Conservation (phyloP, 805 yeast species). For the Yamadazyma takamatsuzukensis region DNA sequence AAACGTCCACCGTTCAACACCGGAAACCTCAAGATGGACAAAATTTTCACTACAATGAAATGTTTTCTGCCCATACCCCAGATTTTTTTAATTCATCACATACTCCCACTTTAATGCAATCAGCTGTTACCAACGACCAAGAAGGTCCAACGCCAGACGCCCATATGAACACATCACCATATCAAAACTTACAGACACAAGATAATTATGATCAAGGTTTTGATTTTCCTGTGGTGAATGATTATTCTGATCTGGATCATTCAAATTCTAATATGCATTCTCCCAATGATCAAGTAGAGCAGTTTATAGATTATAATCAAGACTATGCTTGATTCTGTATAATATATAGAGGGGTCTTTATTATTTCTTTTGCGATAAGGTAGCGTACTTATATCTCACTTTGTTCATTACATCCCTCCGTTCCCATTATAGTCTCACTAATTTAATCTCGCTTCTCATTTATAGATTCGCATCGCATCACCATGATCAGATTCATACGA, state of each 20-base stretch:
- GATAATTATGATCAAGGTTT: conserved; percentile 10
- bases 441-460: too few species aligned
- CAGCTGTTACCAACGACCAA: conserved; percentile 5
- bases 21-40: conserved; percentile 5
- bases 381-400: too few species aligned
- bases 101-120: conserved; percentile 11
- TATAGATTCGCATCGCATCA: too few species aligned
- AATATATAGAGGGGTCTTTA: too few species aligned
- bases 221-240: conserved; percentile 14
- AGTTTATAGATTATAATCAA: conserved; percentile 23
- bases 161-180: conserved; percentile 2
- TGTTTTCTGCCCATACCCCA: conserved; percentile 20
- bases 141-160: conserved; percentile 4
- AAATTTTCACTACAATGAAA: conserved; percentile 16
- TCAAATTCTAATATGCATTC: conserved; percentile 12
- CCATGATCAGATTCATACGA: too few species aligned
- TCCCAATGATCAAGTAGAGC: conserved; percentile 15
- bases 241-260: conserved; percentile 13
- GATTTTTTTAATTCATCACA: conserved; percentile 19
- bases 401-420: too few species aligned
- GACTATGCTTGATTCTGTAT: too few species aligned
- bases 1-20: conserved; percentile 2
- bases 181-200: conserved; percentile 5
- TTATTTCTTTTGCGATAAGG: too few species aligned
- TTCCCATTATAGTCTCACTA: too few species aligned